Evolutionary conservation across 495 filamentous ascomycete species (phyloP), one percentile per base, ranked within the genome.

Genomic region (Hypoxylon intermedium): DNA sequence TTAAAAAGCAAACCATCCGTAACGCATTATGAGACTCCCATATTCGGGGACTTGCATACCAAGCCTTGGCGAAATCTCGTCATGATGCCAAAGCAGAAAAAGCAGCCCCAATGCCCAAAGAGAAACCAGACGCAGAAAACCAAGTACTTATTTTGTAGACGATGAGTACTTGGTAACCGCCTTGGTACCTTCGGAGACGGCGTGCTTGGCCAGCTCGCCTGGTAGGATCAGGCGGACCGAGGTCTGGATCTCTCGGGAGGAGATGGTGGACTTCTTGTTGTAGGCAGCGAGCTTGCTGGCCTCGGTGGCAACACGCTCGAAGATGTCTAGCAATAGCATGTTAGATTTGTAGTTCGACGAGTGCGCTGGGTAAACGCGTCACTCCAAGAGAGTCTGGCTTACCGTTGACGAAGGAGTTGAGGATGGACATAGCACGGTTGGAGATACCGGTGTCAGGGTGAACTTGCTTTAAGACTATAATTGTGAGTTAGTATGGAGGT

Each of bases 221-320:
- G 94, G 94, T 15, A 98, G 90, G 77, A 98, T 98, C 37, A 98
- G 87, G 57, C 94, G 88, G 64, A 98, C 94, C 80, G 94, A 98
- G 67, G 94, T 98, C 86, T 98, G 94, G 74, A 98, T 98, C 82
- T 98, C 94, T 74, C 94, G 89, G 61, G 93, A 97, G 19, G 94
- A 98, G 82, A 98, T 98, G 79, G 94, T 98, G 40, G 93, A 97
- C 85, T 98, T 98, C 90, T 98, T 98, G 88, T 98, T 98, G 85
- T 98, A 98, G 49, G 94, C 95, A 67, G 94, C 94, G 42, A 98
- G 87, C 88, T 98, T 98, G 74, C 92, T 97, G 37, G 94, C 94
- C 79, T 98, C 94, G 51, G 94, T 98, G 44, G 94, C 94, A 67
- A 98, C 94, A 67, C 94, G 95, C 88, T 98, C 94, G 78, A 98